Conservation (phyloP, 2,329 filamentous ascomycete species). For the Plenodomus biglobosus region DNA sequence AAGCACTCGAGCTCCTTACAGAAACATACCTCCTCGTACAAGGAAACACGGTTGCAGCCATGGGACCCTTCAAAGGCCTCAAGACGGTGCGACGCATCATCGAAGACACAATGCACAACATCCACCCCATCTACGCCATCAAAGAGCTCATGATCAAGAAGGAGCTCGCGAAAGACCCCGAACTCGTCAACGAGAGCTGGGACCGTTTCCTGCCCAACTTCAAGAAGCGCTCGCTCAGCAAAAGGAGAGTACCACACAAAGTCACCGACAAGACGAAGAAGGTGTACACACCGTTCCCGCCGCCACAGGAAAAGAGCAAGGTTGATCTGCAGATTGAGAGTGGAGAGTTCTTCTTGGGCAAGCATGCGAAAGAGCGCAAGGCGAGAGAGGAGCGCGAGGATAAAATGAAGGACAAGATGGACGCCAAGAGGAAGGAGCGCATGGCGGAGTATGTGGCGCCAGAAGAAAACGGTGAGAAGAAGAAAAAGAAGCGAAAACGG, state of each 20-base stretch:
- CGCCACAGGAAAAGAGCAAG: slow-evolving; percentile 97
- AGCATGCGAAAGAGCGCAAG: slow-evolving; percentile 86
- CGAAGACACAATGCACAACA: slow-evolving; percentile 95
- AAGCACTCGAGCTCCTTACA: slow-evolving; percentile 90
- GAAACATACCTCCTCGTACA: slow-evolving; percentile 88
- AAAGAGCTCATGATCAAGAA: slow-evolving; percentile 95
- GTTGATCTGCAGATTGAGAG: slow-evolving; percentile 96
- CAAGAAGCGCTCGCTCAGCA: slow-evolving; percentile 88
- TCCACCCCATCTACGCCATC: slow-evolving; percentile 88
- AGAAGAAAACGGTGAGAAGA: slow-evolving; percentile 66
- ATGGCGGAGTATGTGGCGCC: slow-evolving; percentile 86
- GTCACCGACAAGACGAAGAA: slow-evolving; percentile 94
- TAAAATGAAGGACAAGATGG: slow-evolving; percentile 83
- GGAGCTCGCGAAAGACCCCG: slow-evolving; percentile 86
- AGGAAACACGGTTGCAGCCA: slow-evolving; percentile 89
- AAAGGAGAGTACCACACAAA: slow-evolving; percentile 77
- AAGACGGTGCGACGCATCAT: slow-evolving; percentile 85
- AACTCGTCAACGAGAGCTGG: slow-evolving; percentile 86
- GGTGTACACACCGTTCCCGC: slow-evolving; percentile 94
- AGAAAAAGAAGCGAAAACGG: slow-evolving; percentile 49
- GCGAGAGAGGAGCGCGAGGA: slow-evolving; percentile 78
- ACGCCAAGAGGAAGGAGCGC: slow-evolving; percentile 81
- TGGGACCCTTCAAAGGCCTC: slow-evolving; percentile 89
- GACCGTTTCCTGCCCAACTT: slow-evolving; percentile 96
- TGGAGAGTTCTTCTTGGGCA: slow-evolving; percentile 93